phyloP scores from a whole-genome alignment of 257 asterid species.

The Solanum bukasovii region DNA sequence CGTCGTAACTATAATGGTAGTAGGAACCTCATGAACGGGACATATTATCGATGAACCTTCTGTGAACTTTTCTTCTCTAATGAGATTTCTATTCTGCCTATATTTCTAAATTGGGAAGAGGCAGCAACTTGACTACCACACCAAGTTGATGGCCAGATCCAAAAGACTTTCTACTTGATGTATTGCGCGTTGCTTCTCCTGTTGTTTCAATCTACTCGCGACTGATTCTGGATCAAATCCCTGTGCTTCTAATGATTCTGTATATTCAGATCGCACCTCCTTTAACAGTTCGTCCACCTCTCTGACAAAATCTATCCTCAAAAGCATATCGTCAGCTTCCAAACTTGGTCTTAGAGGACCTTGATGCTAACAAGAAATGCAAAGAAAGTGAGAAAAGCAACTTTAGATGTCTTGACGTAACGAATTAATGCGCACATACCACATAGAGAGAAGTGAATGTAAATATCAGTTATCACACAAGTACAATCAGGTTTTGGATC shows the following conservation, averaged over 20 bases:
- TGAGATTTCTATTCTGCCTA: background rate
- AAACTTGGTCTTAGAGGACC: conserved; percentile 64
- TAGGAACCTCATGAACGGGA: background rate
- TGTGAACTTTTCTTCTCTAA: background rate
- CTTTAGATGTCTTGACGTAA: background rate
- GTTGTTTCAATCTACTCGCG: conserved; percentile 65
- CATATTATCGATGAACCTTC: background rate
- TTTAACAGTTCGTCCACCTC: conserved; percentile 65
- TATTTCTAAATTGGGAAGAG: background rate
- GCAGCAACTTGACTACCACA: conserved; percentile 32
- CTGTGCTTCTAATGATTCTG: conserved; percentile 24
- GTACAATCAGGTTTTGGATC: background rate
- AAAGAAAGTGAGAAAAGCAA: background rate
- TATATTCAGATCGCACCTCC: conserved; percentile 55
- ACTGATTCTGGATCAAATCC: conserved; percentile 74
- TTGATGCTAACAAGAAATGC: conserved; percentile 41
- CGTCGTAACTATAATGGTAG: background rate
- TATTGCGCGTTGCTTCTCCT: conserved; percentile 81
- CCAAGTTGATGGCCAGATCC: conserved; percentile 67
- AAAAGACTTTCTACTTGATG: conserved; percentile 63
- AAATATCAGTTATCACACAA: background rate
- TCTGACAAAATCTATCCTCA: conserved; percentile 81
- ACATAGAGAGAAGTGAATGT: background rate
- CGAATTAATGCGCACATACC: background rate
- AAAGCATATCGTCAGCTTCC: conserved; percentile 60